Conservation (phyloP, 2,329 filamentous ascomycete species). For the Monilinia aucupariae region DNA sequence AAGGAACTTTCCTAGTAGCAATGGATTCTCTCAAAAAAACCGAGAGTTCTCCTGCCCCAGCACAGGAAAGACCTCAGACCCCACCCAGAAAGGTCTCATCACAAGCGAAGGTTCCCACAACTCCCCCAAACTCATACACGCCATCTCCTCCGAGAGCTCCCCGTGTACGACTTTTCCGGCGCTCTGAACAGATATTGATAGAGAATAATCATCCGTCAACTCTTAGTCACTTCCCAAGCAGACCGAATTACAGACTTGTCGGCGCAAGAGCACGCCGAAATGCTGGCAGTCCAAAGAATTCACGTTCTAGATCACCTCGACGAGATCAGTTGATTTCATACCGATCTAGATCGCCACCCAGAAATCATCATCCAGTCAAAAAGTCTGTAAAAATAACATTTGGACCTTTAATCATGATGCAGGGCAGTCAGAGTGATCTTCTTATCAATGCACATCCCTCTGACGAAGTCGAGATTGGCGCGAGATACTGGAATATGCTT, state of each 20-base stretch:
- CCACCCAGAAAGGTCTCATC: rapidly evolving
- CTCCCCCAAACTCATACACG: not conserved
- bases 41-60: no score
- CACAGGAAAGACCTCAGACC: not conserved
- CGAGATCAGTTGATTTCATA: not conserved
- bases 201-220: not conserved
- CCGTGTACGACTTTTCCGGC: not conserved
- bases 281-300: rapidly evolving
- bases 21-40: not conserved
- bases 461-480: no score
- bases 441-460: rapidly evolving
- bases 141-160: not conserved
- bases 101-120: not conserved
- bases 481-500: not conserved
- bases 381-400: no score
- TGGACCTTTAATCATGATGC: not conserved
- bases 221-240: not conserved
- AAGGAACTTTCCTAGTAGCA: not conserved
- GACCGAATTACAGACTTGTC: rapidly evolving
- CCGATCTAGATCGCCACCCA: not conserved
- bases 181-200: not conserved
- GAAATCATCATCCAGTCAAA: rapidly evolving
- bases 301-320: not conserved
- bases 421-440: no score
- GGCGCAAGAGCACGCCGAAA: rapidly evolving